These are phyloP conservation scores for Pharnaceum exiguum DNA, from an alignment of 148 eudicot species.

Conservation along the genomic window DNA sequence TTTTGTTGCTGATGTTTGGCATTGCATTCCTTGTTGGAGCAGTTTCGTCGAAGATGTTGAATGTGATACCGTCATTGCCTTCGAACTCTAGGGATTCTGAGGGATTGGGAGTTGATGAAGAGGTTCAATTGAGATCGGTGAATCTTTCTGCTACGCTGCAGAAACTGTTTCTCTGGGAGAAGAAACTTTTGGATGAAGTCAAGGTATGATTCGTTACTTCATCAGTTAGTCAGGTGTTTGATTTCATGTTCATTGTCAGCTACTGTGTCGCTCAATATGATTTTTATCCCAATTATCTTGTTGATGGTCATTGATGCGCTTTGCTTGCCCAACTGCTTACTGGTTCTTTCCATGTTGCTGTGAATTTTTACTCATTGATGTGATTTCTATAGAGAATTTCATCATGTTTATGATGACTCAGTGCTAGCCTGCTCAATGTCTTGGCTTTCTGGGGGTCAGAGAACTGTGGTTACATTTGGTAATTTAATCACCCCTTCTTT, in stretches of 20 bases:
- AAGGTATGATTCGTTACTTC: constrained; percentile 40
- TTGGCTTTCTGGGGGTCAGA: too few relatives aligned
- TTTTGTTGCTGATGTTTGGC: too few relatives aligned
- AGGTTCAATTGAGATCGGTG: constrained; percentile 40
- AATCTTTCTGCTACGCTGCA: constrained; percentile 85
- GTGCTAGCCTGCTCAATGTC: too few relatives aligned
- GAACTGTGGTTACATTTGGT: too few relatives aligned
- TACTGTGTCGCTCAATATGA: constrained; percentile 9
- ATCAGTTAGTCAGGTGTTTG: not conserved
- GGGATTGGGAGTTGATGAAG: constrained; percentile 46
- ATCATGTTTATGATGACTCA: too few relatives aligned
- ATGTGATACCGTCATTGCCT: constrained; percentile 58
- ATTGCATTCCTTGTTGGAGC: constrained; percentile 24
- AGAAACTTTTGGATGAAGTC: constrained; percentile 89
- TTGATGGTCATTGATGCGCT: not conserved
- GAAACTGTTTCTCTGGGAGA: constrained; percentile 92
- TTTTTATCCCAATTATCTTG: not conserved
- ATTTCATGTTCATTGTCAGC: not conserved
- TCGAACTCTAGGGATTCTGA: constrained; percentile 43
- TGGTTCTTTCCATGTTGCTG: not conserved
- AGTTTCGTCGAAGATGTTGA: constrained; percentile 87
- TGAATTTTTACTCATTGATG: too few relatives aligned
- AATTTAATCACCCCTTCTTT: too few relatives aligned
- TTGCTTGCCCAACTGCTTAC: not conserved
- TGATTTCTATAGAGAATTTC: too few relatives aligned